Evolutionary conservation across 192 early-diverging fungal genomes (phyloP), one percentile per base, ranked within the genome.

Genomic region (Diversispora epigaea): DNA sequence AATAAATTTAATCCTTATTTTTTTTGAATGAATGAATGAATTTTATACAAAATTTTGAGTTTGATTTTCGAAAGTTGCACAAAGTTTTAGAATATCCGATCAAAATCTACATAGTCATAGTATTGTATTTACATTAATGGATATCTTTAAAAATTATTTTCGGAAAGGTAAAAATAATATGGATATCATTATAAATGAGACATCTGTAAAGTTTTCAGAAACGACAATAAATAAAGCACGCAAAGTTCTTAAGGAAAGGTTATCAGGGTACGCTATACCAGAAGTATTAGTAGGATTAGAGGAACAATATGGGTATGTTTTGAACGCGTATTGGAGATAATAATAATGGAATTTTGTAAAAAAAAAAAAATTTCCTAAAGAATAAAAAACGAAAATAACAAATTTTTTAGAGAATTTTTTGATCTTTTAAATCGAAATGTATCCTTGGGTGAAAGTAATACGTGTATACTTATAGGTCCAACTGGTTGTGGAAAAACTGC

Each of bases 381-480:
- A 32, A 32, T 2, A 32, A 32, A 32, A 32, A 32, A 32, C 2
- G 25, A 32, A 32, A 32, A 32, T 32, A 32, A 1, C 25, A 32
- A 32, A 32, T 32, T 19, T n/a, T 17, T 9, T 75, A 88, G 84
- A 45, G 82, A 85, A 76, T 71, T 93, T 14, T 74, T 81, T n/a
- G 80, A 85, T 21, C 68, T 94, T 1, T 75, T 93, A 56, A 82
- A 85, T 25, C 85, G 85, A 40, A 89, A 91, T 7, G 82, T 93
- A 5, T 75, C 78, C 4, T 71, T 79, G 19, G 91, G 90, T 2
- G 95, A 98, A 74, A 92, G 94, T 62, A 98, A 96, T 77, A 92
- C 94, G 0, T 91, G 92, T 40, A 78, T 98, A 32, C 72, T 98
- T 7, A 83, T 96, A 3, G 97, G 97, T 1, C 89, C 87, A 50